Base-by-base conservation (phyloP, 1,284 basidiomycete genomes). In the Gymnopus androsaceus region DNA sequence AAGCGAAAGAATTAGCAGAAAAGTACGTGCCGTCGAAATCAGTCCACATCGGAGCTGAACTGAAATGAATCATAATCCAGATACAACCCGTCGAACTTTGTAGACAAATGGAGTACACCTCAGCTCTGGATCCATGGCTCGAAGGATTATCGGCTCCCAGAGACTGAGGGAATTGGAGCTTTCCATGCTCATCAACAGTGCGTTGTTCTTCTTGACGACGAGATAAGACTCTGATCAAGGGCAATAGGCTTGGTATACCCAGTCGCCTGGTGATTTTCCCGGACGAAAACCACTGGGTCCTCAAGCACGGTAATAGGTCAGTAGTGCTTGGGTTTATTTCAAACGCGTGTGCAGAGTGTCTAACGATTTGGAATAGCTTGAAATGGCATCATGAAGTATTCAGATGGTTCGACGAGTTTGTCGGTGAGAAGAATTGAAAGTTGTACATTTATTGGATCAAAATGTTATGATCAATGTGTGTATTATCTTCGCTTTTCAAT, bases 201-300 rank as follows among this genome's bases (percentile, higher is more conserved):
- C 60, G 87, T n/a, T n/a, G 78, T 27, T 37, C 47, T 25, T 11
- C n/a, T 42, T 38, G 21, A 15, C 27, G 40, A 30, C 42, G n/a
- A 53, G 34, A 15, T 41, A 19, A 3, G 19, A 38, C 7, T 9
- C 25, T 40, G 12, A 42, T 41, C 23, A 8, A 3, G n/a, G 8
- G 54, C 55, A 6, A 36, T 58, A 92, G 92, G 63, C 82, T 79
- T 50, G 85, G 83, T 12, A 74, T 97, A 28, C 90, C 90, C 4
- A 90, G 85, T 60, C 83, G 95, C 48, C 79, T 97, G 48, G 82
- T 97, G 9, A 85, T 95, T 63, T 97, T 97, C 81, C 91, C 91
- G 0, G 87, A 93, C 64, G 95, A 97, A 76, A 96, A 96, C 66
- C 94, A 96, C 69, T 95, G 92, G 92, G 90, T 92, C 9, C 62